Evolutionary conservation across 805 yeast species (phyloP), one percentile per base, ranked within the genome.

Genomic region (Kluyveromyces lactis): DNA sequence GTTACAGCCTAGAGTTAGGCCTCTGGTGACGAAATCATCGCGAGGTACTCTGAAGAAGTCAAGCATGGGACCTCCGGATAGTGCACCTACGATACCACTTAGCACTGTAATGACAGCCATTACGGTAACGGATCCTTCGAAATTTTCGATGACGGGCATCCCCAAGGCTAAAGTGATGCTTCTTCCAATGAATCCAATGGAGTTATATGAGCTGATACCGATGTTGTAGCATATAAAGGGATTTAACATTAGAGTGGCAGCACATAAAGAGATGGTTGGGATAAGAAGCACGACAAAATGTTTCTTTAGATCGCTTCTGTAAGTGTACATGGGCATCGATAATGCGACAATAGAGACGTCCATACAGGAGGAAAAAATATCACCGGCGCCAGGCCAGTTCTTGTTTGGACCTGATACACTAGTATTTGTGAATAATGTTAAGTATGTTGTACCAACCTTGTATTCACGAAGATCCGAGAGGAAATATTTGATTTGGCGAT

Each of bases 141-240:
- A 60, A 0, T 85, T 69, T n/a, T 61, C 60, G 10, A 81, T 76
- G 45, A 83, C 67, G 1, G 94, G 95, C 0, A 84, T 74, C 0
- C 92, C 94, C 33, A 84, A 63, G 0, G 92, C 90, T 49, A 83
- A 67, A 0, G 95, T 84, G 13, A 81, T 86, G 9, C 86, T 79
- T 43, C 94, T 64, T 2, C 89, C 90, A 2, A 83, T 80, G 53
- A 81, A 83, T 1, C 90, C 92, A 26, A 84, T 67, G 0, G 89
- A 69, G 19, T 82, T 62, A 18, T 66, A 58, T 0, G 83, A 51
- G 4, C 78, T 67, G 4, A 84, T 77, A 1, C 87, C 87, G 21
- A 84, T 60, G 10, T 72, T 71, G 54, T 72, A 72, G 50, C 87
- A 78, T 11, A 81, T 52, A 2, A 83, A 70, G 0, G 95, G 95